Base-by-base conservation (phyloP, 768 basidiomycete species). In the Lentinula raphanica region DNA sequence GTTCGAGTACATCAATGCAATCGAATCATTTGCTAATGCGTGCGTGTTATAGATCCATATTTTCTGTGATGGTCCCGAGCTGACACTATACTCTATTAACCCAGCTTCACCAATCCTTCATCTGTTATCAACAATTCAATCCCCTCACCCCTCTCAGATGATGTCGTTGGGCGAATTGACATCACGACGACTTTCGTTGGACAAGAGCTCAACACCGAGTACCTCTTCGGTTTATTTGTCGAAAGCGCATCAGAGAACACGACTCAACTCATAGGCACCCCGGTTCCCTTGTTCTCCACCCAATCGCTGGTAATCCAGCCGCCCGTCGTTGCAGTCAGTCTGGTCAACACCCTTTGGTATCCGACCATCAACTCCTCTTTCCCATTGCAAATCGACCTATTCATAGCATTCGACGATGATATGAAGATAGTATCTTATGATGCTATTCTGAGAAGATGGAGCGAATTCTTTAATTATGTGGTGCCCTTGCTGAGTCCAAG, bases 391-490 rank as follows among this genome's bases (percentile, higher is more conserved):
- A 36, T 49, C 23, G 59, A 60, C 38, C 11, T 60, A 4, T 49
- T 56, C 42, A 36, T 60, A 1, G 35, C 27, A 6, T 60, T 48
- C 38, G 42, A 60, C 38, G n/a, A 60, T 36, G 36, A 60, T 13
- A 27, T 60, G 55, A 56, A 56, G 13, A 49, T 60, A 3, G 9
- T 32, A 7, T 57, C 55, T 3, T 60, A 60, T 27, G 59, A 60
- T 32, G 59, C 39, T 19, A 49, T 45, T 5, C 44, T 60, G 15
- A 42, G 59, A n/a, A 25, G 55, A 9, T 60, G 31, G 21, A 38
- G 42, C 9, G 31, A 60, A 36, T 44, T 32, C 31, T 57, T 60
- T n/a, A 8, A 25, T 4, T 60, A 56, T 38, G n/a, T 56, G 4
- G 31, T 49, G 6, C 59, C 55, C 15, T 49, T 48, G 17, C 3